Evolutionary conservation across 345 rosid species (phyloP), one percentile per base, ranked within the genome.

Genomic region (Lepidium didymum): DNA sequence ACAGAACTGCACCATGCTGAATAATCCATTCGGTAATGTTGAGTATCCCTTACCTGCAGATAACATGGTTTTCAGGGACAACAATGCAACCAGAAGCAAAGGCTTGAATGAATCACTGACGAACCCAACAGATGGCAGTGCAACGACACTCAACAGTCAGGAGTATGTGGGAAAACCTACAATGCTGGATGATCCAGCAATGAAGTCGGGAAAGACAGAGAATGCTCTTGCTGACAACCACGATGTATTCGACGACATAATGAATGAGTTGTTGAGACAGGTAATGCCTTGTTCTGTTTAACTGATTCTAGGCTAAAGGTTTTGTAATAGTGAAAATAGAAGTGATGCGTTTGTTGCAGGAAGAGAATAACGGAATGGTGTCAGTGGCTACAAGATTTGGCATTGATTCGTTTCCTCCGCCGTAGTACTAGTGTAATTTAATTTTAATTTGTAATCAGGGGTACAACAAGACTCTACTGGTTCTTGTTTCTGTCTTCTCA

Each of bases 241-340:
- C 1, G 33, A 29, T 29, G 33, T 29, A 29, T 29, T 29, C 33
- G 33, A 29, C 7, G 33, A 29, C 33, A 29, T 29, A 29, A 75
- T 86, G 91, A 79, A 72, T 43, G 80, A 82, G 50, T 79, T 84
- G 87, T 72, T 84, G 68, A 89, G 86, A 73, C 82, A 79, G 87
- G 99, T 91, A 81, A 8, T 23, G 29, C 37, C 19, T 65, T 40
- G 33, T 29, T 6, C 33, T 29, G 33, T 29, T 5, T 29, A 29
- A 29, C 33, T 29, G 33, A 29, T 29, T 29, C 33, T 29, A 29
- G 7, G 33, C 33, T 29, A 29, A 29, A 29, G 33, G 33, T 29
- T 29, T 29, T 34, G 45, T 33, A 52, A 2, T 10, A 43, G 46
- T 73, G 14, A 49, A 42, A 49, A 4, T 72, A 29, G 58, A 59